Base-by-base conservation (phyloP, 2,329 filamentous ascomycete species). In the Botrytis deweyae region DNA sequence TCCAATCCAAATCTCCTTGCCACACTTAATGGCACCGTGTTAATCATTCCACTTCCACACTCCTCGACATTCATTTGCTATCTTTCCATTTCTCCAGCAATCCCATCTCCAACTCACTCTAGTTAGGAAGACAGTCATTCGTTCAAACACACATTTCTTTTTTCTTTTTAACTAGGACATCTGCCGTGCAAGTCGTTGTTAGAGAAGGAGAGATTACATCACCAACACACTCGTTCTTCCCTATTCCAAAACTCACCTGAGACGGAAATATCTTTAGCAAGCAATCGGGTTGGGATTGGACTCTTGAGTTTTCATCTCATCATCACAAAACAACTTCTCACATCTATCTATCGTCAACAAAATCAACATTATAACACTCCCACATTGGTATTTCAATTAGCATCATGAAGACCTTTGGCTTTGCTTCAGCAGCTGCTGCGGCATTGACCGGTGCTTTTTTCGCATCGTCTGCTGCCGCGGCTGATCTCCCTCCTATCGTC, bases 401-500 rank as follows among this genome's bases (percentile, higher is more conserved):
- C 71, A 86, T 77, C 76, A 91, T 91, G 89, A 89, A 84, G 84
- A 83, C 82, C 80, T 87, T 83, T 78, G 83, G 79, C 74, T 75
- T 86, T 80, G 83, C 84, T 72, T 82, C 84, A 66, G 78, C 82
- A 74, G 80, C 80, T 69, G 80, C 78, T 75, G 76, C 83, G 74
- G 80, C 87, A 75, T 86, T 86, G 77, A 84, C 86, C 77, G 85
- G 87, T 75, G 86, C 86, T 78, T 83, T 90, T 70, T 82, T 88
- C 75, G 83, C 84, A 65, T 82, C 84, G 76, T 77, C 78, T 81
- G 84, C 78, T 84, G 84, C 84, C 70, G 71, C 85, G 69, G 88
- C 89, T 72, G 87, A 88, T 76, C 82, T 92, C 72, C 88, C 86
- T 75, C 81, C 84, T 40, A 88, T 88, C 76, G 84, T 87, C 73